These are phyloP conservation scores for Gossypium longicalyx DNA, from an alignment of 345 rosid species.

Conservation along the genomic window DNA sequence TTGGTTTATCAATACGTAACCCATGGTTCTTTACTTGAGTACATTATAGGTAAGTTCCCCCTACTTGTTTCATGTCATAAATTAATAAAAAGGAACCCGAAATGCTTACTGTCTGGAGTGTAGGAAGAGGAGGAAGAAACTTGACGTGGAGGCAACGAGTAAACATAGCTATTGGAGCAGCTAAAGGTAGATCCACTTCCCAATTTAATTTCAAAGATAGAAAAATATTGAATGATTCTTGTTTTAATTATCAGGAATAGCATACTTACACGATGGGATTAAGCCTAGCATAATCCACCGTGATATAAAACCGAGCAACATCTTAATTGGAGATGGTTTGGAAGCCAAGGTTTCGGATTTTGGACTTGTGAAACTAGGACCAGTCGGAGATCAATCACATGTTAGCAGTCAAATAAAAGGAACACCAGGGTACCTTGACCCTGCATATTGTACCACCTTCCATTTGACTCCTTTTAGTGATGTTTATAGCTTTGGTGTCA, in stretches of 20 bases:
- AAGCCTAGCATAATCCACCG: constrained; percentile 58
- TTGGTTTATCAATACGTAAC: constrained; percentile 56
- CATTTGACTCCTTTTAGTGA: constrained; percentile 55
- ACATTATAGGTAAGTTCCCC: constrained; percentile 39
- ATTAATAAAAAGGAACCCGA: background rate
- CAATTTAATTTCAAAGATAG: no score
- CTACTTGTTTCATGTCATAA: background rate
- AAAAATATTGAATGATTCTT: background rate
- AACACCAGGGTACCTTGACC: constrained; percentile 67
- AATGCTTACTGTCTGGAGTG: background rate
- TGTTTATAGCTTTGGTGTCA: constrained; percentile 60
- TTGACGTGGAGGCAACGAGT: constrained; percentile 60
- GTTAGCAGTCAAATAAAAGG: constrained; percentile 61
- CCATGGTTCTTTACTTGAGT: constrained; percentile 55
- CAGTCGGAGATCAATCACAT: constrained; percentile 47
- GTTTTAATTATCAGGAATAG: constrained; percentile 38
- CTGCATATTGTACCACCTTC: constrained; percentile 49
- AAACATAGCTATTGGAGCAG: constrained; percentile 55
- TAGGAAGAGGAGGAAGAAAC: constrained; percentile 42
- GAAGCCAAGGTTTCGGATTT: constrained; percentile 64
- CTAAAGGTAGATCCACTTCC: constrained; percentile 35
- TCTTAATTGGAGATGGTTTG: constrained; percentile 43
- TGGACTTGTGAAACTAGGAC: constrained; percentile 53
- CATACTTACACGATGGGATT: constrained; percentile 51
- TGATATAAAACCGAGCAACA: constrained; percentile 61